phyloP scores from a whole-genome alignment of 1,284 basidiomycete species.

The Veloboletus limbatus region DNA sequence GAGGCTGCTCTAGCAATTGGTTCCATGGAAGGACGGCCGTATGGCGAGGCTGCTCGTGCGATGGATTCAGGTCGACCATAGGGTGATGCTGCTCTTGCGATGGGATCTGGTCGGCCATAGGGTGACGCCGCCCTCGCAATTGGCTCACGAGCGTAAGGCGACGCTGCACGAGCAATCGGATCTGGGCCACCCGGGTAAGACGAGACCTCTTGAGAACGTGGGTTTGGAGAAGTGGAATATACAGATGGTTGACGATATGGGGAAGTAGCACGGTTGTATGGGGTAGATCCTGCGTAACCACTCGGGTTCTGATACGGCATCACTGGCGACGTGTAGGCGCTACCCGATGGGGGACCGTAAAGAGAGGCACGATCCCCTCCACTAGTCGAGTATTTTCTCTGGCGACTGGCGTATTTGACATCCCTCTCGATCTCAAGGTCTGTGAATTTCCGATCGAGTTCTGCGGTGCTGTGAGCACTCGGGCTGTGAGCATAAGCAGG shows the following conservation, averaged over 20 bases:
- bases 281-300: constrained; percentile 22
- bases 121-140: constrained; percentile 32
- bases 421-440: constrained; percentile 34
- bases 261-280: constrained; percentile 28
- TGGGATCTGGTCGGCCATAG: constrained; percentile 32
- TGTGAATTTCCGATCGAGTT: constrained; percentile 32
- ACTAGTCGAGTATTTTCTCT: constrained; percentile 31
- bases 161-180: constrained; percentile 30
- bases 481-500: constrained; percentile 27
- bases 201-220: constrained; percentile 33
- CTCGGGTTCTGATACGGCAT: constrained; percentile 16
- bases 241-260: constrained; percentile 34
- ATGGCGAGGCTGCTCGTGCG: constrained; percentile 24
- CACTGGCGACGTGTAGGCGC: constrained; percentile 21
- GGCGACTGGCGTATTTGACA: constrained; percentile 20
- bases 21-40: constrained; percentile 19
- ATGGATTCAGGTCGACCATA: constrained; percentile 26
- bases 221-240: constrained; percentile 31
- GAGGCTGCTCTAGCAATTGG: constrained; percentile 16
- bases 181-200: constrained; percentile 33
- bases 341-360: constrained; percentile 17
- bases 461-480: constrained; percentile 13
- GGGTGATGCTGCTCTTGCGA: constrained; percentile 27
- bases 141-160: constrained; percentile 33
- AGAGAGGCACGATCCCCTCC: constrained; percentile 25